phyloP scores from a whole-genome alignment of 805 yeast species.

The Candida pini region DNA sequence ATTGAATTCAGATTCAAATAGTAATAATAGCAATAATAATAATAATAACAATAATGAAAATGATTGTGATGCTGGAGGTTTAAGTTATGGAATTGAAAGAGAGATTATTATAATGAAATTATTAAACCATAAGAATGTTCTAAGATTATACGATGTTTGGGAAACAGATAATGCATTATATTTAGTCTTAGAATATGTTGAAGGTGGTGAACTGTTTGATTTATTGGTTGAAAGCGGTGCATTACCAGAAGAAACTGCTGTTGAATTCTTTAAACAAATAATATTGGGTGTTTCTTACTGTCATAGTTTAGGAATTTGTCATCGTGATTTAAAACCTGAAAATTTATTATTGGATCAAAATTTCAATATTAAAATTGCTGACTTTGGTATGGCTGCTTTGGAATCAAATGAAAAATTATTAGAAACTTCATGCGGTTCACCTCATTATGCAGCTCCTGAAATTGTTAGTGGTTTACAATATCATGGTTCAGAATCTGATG shows the following conservation, averaged over 20 bases:
- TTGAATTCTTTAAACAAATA: constrained; percentile 75
- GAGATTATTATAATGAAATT: constrained; percentile 84
- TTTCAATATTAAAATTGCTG: constrained; percentile 91
- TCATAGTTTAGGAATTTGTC: constrained; percentile 67
- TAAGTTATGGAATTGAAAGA: constrained; percentile 81
- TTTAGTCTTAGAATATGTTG: constrained; percentile 89
- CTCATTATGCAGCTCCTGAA: constrained; percentile 98
- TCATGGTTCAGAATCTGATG: constrained; percentile 95
- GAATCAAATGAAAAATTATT: constrained; percentile 74
- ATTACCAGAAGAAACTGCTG: constrained; percentile 83
- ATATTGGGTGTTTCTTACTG: constrained; percentile 59
- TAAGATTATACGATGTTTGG: constrained; percentile 82
- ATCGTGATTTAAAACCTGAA: constrained; percentile 77
- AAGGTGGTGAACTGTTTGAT: constrained; percentile 96
- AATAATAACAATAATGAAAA: too few species aligned
- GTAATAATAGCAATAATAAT: too few species aligned
- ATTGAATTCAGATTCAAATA: constrained; percentile 22
- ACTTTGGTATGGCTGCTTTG: constrained; percentile 98
- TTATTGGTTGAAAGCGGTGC: constrained; percentile 84
- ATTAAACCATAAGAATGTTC: constrained; percentile 69
- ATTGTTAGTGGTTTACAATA: constrained; percentile 92
- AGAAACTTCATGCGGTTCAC: constrained; percentile 96
- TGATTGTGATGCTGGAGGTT: constrained; percentile 44
- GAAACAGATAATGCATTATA: constrained; percentile 78
- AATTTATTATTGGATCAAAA: constrained; percentile 73